phyloP scores from a whole-genome alignment of 805 yeast species.

The Candida namnaoensis region DNA sequence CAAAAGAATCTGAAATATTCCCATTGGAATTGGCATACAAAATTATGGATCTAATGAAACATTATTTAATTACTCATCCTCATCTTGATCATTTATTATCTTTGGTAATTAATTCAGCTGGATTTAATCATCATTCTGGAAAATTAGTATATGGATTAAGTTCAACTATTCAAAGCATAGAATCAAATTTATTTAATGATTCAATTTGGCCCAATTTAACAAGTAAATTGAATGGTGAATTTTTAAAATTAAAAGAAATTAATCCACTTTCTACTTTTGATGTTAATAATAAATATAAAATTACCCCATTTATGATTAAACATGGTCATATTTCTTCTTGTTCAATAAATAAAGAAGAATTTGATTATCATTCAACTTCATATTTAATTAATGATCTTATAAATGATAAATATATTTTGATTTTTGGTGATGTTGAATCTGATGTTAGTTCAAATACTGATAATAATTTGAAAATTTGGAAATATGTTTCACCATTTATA shows the following conservation, averaged over 20 bases:
- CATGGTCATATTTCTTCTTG: slow-evolving; percentile 31
- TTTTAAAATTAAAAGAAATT: slow-evolving; percentile 16
- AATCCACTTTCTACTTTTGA: slow-evolving; percentile 1
- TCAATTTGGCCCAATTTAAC: slow-evolving; percentile 68
- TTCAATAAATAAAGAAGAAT: slow-evolving; percentile 1
- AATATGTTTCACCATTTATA: slow-evolving; percentile 37
- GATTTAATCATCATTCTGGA: slow-evolving; percentile 22
- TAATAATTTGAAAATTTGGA: slow-evolving; percentile 46
- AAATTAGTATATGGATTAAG: slow-evolving; percentile 46
- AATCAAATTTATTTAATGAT: slow-evolving; percentile 60
- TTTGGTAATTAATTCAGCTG: slow-evolving; percentile 64
- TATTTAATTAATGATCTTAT: slow-evolving; percentile 38
- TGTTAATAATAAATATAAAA: slow-evolving; percentile 8
- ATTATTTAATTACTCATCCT: slow-evolving; percentile 64
- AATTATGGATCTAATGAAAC: slow-evolving; percentile 28
- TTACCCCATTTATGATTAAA: slow-evolving; percentile 27
- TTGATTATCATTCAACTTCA: slow-evolving; percentile 38
- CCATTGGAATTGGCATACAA: slow-evolving; percentile 21
- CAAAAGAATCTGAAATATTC: slow-evolving; percentile 4
- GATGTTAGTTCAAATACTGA: slow-evolving; percentile 37
- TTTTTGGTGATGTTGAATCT: slow-evolving; percentile 83
- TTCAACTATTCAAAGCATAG: slow-evolving; percentile 43
- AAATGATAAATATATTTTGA: slow-evolving; percentile 32
- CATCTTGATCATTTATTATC: slow-evolving; percentile 78
- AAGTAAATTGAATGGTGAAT: slow-evolving; percentile 14